phyloP scores from a whole-genome alignment of 805 yeast species.

The Starmerella davenportii region DNA sequence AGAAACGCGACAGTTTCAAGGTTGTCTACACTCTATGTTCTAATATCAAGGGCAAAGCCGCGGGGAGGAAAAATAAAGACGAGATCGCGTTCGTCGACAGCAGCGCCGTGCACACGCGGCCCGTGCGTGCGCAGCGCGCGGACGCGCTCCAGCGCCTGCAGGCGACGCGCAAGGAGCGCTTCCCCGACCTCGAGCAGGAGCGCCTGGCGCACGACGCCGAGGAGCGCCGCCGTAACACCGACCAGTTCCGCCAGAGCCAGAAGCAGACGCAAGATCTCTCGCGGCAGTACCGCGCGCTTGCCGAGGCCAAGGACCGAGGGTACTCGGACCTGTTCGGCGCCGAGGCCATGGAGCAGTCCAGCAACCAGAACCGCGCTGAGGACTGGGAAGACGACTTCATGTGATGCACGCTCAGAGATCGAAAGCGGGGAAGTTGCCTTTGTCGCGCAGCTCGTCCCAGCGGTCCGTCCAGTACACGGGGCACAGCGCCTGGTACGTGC shows the following conservation, averaged over 20 bases:
- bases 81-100: neutral
- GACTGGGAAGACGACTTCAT: constrained; percentile 43
- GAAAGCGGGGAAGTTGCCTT: constrained; percentile 36
- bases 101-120: constrained; percentile 22
- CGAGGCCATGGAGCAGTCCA: constrained; percentile 28
- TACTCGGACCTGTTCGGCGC: constrained; percentile 35
- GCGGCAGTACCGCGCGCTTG: constrained; percentile 16
- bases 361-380: constrained; percentile 33
- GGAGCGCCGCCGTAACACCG: constrained; percentile 18
- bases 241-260: constrained; percentile 24
- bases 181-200: constrained; percentile 31
- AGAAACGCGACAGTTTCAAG: constrained; percentile 46
- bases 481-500: constrained; percentile 59
- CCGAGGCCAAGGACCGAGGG: constrained; percentile 26
- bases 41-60: constrained; percentile 33
- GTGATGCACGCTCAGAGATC: constrained; percentile 20
- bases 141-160: constrained; percentile 41
- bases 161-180: constrained; percentile 42
- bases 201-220: constrained; percentile 26
- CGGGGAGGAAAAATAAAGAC: neutral
- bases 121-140: constrained; percentile 40
- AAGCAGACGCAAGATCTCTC: constrained; percentile 25
- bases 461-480: constrained; percentile 25
- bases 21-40: constrained; percentile 59
- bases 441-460: constrained; percentile 30